Base-by-base conservation (phyloP, 2,329 filamentous ascomycete species). In the Eurotiales sp. region DNA sequence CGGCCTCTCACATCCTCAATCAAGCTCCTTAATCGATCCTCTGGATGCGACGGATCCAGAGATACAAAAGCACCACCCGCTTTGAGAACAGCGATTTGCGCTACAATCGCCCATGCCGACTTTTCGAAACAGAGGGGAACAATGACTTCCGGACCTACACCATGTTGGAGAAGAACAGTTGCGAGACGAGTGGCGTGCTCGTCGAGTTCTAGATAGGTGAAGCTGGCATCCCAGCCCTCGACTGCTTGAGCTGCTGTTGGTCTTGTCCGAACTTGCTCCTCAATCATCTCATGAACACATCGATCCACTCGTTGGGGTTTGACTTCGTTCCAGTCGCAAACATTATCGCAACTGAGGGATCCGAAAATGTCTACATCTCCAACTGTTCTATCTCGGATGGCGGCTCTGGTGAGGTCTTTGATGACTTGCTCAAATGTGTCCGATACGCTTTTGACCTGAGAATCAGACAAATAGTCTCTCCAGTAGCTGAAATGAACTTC, bases 401-500 rank as follows among this genome's bases (percentile, higher is more conserved):
- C 45, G 3, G 50, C 21, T 1, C 55, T 51, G 7, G 66, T 53
- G 4, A 70, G 52, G 8, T 65, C 63, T 5, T 59, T 50, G 17
- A 72, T 25, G 6, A 68, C 58, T 21, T 67, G 61, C 19, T 64
- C 58, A 19, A 70, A 72, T 11, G 64, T 61, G 40, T 64, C 61
- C 39, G 67, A 60, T 15, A 71, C 54, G 53, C 65, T 62, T 7
- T 58, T 57, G 3, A 63, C 59, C 22, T 69, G 61, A 21, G 52
- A 54, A 3, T 56, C 51, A 42, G 77, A 76, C 21, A 86, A 71
- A 19, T 76, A 67, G 37, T 74, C 71, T 0, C 76, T 73, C n/a
- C 80, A 73, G 3, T 71, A 67, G 29, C 75, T 75, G 19, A 86
- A 72, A 48, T 81, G 76, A 2, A 70, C 62, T 19, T 84, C 68